Evolutionary conservation across 2,329 filamentous ascomycete genomes (phyloP).

Genomic region (Aureobasidium pullulans): DNA sequence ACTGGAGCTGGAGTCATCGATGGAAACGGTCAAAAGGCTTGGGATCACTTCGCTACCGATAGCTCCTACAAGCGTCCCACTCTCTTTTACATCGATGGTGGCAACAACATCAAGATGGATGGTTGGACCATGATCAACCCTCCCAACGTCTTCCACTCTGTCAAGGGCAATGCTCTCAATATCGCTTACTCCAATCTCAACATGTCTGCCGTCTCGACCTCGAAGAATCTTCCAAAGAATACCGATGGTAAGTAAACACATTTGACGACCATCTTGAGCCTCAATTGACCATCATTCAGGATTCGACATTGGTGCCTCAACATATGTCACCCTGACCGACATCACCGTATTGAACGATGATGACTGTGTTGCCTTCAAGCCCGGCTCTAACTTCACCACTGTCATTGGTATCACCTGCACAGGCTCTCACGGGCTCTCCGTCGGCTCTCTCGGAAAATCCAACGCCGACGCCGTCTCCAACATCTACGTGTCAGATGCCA

Average conservation of each 20-base stretch:
- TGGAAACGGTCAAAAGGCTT: constrained; percentile 40
- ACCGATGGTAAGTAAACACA: constrained; percentile 27
- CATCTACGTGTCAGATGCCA: constrained; percentile 34
- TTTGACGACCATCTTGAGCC: neutral
- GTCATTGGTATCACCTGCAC: constrained; percentile 38
- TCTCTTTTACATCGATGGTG: constrained; percentile 34
- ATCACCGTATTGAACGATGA: constrained; percentile 36
- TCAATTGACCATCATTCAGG: constrained; percentile 14
- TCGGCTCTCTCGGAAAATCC: constrained; percentile 39
- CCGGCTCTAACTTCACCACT: constrained; percentile 33
- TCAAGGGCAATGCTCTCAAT: constrained; percentile 30
- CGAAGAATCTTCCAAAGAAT: constrained; percentile 32
- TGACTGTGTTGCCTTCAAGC: constrained; percentile 41
- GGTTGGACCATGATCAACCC: constrained; percentile 36
- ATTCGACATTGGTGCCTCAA: constrained; percentile 35
- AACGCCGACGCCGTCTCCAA: constrained; percentile 37
- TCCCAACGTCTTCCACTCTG: constrained; percentile 39
- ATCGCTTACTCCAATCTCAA: constrained; percentile 31
- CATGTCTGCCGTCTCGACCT: constrained; percentile 35
- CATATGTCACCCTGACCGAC: constrained; percentile 31
- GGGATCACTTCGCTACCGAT: constrained; percentile 35
- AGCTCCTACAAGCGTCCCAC: constrained; percentile 35
- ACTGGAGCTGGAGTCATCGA: constrained; percentile 39
- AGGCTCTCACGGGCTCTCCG: constrained; percentile 42
- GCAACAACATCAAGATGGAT: constrained; percentile 32